Percentiles rank a stretch among this genome's conserved stretches.
phyloP scores from a whole-genome alignment of 2,329 filamentous ascomycete genomes.

The Colletotrichum ledebouriae region DNA sequence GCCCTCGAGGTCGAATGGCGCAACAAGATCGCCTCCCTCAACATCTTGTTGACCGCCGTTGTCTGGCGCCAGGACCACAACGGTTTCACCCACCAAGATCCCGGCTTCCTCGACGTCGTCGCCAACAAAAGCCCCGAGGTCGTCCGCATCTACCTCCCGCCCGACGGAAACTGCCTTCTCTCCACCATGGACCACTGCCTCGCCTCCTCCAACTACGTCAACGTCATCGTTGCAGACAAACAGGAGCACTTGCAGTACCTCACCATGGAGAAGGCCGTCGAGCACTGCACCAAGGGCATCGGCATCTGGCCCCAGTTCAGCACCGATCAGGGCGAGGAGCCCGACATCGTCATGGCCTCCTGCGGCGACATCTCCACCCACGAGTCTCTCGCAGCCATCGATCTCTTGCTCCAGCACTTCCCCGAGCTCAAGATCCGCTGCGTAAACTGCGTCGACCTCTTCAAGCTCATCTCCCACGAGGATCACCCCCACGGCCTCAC shows the following conservation, averaged over 20 bases:
- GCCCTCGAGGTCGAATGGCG: conserved; percentile 85
- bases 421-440: conserved; percentile 82
- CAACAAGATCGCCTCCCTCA: conserved; percentile 78
- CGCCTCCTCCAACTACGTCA: conserved; percentile 81
- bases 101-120: conserved; percentile 83
- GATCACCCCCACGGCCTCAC: conserved; percentile 82
- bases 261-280: conserved; percentile 78
- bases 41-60: conserved; percentile 83
- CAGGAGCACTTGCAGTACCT: conserved; percentile 83
- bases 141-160: conserved; percentile 84
- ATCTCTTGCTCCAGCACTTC: conserved; percentile 78
- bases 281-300: conserved; percentile 83
- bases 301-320: conserved; percentile 84
- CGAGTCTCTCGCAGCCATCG: conserved; percentile 81
- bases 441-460: conserved; percentile 85
- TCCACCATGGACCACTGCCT: conserved; percentile 84
- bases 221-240: conserved; percentile 84
- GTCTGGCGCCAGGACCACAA: conserved; percentile 90
- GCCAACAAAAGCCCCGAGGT: conserved; percentile 85
- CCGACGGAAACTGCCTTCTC: conserved; percentile 83
- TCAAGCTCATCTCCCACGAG: conserved; percentile 79
- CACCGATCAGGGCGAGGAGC: conserved; percentile 76
- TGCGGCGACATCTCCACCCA: conserved; percentile 82
- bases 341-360: conserved; percentile 81
- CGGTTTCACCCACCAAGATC: conserved; percentile 86